Base-by-base conservation (phyloP, 2,329 filamentous ascomycete genomes). In the Sporothrix luriei region DNA sequence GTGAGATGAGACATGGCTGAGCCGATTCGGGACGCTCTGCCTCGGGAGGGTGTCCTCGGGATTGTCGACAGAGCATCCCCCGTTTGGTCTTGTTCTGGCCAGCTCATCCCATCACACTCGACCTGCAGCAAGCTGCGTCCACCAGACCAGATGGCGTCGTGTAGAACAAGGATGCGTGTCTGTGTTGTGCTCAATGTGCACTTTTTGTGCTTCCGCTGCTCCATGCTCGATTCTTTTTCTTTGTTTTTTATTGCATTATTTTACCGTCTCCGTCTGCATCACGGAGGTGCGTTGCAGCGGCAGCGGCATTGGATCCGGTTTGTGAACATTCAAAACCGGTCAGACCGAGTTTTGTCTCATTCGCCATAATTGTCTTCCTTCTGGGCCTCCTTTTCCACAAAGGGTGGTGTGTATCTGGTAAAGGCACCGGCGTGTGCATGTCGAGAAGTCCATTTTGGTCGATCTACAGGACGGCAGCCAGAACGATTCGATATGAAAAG, bases 1-100 rank as follows among this genome's bases (percentile, higher is more conserved):
- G 57, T 62, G 57, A 46, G 57, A 26, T 62, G 57, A 26, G 57
- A 62, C 57, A 62, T 46, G n/a, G 38, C 57, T 26, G 38, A 26
- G 57, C 57, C 40, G 43, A 49, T 64, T 49, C 14, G 61, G 61
- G 61, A 48, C 61, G 24, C 26, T 48, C 26, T 48, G 14, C 4
- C 49, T 24, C 43, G 24, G 33, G 21, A 2, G n/a, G 38, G 21
- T 46, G 13, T 24, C 38, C 38, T 10, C 16, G 38, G 5, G 38
- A 16, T 6, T 46, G 21, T 46, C 57, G 21, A 62, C 14, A 19
- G 13, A 26, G 21, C 5, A 46, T 43, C 21, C 57, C 9, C 13
- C 29, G 4, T 61, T 26, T 40, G 55, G 33, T 19, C 9, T 21
- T n/a, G n/a, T 62, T 46, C 33, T 33, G 61, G 24, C 43, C 61